These are phyloP conservation scores for Sabuloglossum arenarium DNA, from an alignment of 495 filamentous ascomycete genomes.

Conservation along the genomic window DNA sequence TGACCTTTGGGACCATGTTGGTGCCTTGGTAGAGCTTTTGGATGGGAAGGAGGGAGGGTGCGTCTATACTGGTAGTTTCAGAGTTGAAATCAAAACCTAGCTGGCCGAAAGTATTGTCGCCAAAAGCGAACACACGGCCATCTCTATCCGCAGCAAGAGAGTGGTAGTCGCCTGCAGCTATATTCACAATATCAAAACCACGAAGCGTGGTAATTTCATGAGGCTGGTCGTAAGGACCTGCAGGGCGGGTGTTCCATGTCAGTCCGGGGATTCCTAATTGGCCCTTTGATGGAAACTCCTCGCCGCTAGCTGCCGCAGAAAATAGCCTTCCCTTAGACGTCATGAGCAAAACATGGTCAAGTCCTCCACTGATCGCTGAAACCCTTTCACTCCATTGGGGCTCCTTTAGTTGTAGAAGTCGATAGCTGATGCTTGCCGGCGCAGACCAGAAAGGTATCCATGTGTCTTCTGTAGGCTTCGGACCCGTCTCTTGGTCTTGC, in stretches of 20 bases:
- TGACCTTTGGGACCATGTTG: slow-evolving; percentile 35
- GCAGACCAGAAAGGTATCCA: slow-evolving; percentile 60
- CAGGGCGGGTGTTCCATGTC: slow-evolving; percentile 55
- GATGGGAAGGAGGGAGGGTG: slow-evolving; percentile 45
- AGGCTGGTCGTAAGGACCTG: slow-evolving; percentile 55
- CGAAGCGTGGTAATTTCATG: slow-evolving; percentile 51
- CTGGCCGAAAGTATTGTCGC: slow-evolving; percentile 77
- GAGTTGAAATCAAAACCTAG: slow-evolving; percentile 51
- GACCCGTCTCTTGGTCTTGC: slow-evolving; percentile 39
- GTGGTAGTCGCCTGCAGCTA: slow-evolving; percentile 77
- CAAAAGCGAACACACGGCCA: slow-evolving; percentile 70
- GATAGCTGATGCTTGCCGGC: slow-evolving; percentile 43
- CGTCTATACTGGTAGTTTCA: slow-evolving; percentile 38
- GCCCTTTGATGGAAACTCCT: slow-evolving; percentile 57
- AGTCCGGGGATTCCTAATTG: slow-evolving; percentile 75
- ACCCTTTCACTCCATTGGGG: slow-evolving; percentile 58
- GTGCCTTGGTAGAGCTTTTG: slow-evolving; percentile 48
- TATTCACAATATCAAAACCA: slow-evolving; percentile 39
- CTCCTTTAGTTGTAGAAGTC: slow-evolving; percentile 40
- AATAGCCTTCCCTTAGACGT: slow-evolving; percentile 78
- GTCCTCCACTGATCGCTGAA: slow-evolving; percentile 46
- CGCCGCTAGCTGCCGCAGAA: slow-evolving; percentile 56
- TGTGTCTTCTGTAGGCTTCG: slow-evolving; percentile 37
- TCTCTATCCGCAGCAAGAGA: slow-evolving; percentile 53
- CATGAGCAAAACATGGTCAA: slow-evolving; percentile 68